phyloP scores from a whole-genome alignment of 2,329 filamentous ascomycete species.

The Colletotrichum brevisporum region DNA sequence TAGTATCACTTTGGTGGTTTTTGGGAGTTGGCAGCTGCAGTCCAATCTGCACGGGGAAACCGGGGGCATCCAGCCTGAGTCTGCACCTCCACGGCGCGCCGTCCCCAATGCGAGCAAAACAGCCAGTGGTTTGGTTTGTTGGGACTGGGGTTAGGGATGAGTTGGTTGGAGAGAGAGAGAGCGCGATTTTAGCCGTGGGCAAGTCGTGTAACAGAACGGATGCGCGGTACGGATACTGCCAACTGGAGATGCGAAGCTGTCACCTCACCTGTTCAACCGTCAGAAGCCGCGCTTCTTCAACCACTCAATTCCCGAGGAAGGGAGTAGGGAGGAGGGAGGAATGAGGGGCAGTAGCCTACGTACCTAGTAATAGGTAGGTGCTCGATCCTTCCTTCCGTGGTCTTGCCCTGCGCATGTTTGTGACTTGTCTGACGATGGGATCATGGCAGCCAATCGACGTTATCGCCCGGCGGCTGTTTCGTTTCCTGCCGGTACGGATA shows the following conservation, averaged over 20 bases:
- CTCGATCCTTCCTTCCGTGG: too few species aligned
- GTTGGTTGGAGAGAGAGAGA: neutral
- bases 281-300: conserved; percentile 21
- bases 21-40: conserved; percentile 10
- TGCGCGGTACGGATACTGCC: too few species aligned
- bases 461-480: neutral
- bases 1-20: too few species aligned
- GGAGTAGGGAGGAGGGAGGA: too few species aligned
- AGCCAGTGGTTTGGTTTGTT: neutral
- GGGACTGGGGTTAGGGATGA: neutral
- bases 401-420: conserved; percentile 2
- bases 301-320: neutral
- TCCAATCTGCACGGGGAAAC: neutral
- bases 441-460: neutral
- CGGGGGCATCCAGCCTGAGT: conserved; percentile 1
- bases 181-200: neutral
- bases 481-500: neutral
- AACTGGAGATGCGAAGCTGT: too few species aligned
- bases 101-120: neutral
- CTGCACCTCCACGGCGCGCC: neutral
- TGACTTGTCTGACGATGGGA: neutral
- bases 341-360: too few species aligned
- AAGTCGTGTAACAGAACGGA: too few species aligned
- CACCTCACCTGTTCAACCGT: neutral
- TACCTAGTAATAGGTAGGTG: too few species aligned